These are phyloP conservation scores for Cornus florida DNA, from an alignment of 148 eudicot species.

Conservation along the genomic window DNA sequence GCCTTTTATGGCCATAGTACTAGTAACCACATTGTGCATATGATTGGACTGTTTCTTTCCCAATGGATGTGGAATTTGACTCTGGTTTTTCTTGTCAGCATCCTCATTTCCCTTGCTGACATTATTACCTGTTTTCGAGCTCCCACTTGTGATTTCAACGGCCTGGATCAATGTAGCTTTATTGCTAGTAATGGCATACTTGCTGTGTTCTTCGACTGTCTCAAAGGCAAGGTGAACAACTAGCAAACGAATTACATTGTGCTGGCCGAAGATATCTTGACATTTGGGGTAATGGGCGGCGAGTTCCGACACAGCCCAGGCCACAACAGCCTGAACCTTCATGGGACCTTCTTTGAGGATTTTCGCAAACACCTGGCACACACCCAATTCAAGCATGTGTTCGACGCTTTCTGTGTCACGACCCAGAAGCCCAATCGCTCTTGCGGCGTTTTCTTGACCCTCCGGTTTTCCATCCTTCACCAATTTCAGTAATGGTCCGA, in stretches of 20 bases:
- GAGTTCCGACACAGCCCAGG: slow-evolving; percentile 90
- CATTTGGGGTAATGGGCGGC: slow-evolving; percentile 59
- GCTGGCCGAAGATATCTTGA: slow-evolving; percentile 79
- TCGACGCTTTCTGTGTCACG: slow-evolving; percentile 74
- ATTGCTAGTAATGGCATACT: slow-evolving; percentile 49
- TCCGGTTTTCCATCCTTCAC: slow-evolving; percentile 82
- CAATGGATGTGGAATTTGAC: slow-evolving; percentile 45
- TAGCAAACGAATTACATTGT: slow-evolving; percentile 63
- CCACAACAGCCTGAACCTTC: slow-evolving; percentile 89
- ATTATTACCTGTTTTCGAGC: background rate
- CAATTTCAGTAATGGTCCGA: slow-evolving; percentile 66
- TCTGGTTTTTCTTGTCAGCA: slow-evolving; percentile 30
- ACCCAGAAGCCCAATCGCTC: slow-evolving; percentile 74
- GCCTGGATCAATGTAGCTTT: slow-evolving; percentile 51
- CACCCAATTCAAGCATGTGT: slow-evolving; percentile 77
- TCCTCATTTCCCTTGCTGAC: slow-evolving; percentile 27
- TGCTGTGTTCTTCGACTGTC: slow-evolving; percentile 80
- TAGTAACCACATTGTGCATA: slow-evolving; percentile 53
- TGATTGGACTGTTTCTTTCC: slow-evolving; percentile 38
- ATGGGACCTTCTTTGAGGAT: slow-evolving; percentile 84
- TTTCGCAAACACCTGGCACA: slow-evolving; percentile 72
- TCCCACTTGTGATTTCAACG: slow-evolving; percentile 50
- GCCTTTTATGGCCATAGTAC: slow-evolving; percentile 37
- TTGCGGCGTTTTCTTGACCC: slow-evolving; percentile 86
- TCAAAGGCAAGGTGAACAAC: slow-evolving; percentile 90